phyloP scores from a whole-genome alignment of 2,329 filamentous ascomycete species.

The Penicillium vulpinum region DNA sequence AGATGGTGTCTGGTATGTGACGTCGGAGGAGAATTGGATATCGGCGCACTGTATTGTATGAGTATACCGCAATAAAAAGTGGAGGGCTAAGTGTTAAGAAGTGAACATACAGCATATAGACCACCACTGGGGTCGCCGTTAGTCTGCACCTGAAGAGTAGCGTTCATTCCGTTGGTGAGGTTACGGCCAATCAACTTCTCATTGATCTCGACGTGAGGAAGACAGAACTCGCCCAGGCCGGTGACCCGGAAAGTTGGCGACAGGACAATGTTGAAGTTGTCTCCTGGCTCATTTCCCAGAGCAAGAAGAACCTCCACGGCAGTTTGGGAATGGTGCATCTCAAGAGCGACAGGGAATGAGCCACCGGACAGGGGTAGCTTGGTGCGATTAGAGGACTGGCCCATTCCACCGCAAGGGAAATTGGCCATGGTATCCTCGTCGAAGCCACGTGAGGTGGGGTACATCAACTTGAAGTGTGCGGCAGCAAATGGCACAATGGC shows the following conservation, averaged over 20 bases:
- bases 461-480: conserved; percentile 59
- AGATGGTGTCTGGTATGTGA: conserved; percentile 45
- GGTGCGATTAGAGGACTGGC: conserved; percentile 49
- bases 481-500: conserved; percentile 48
- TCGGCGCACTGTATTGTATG: conserved; percentile 63
- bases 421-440: conserved; percentile 48
- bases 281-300: conserved; percentile 53
- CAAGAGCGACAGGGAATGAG: conserved; percentile 52
- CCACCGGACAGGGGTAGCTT: conserved; percentile 49
- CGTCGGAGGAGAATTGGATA: conserved; percentile 62
- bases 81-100: conserved; percentile 2
- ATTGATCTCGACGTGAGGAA: conserved; percentile 55
- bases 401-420: conserved; percentile 55
- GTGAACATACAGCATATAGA: conserved; percentile 62
- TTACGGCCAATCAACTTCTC: conserved; percentile 41
- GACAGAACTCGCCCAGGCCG: conserved; percentile 65
- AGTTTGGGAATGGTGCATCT: conserved; percentile 54
- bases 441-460: conserved; percentile 53
- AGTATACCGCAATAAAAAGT: not conserved
- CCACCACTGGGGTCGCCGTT: conserved; percentile 59
- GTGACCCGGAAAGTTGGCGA: conserved; percentile 61
- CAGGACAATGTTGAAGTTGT: conserved; percentile 69
- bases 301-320: conserved; percentile 56
- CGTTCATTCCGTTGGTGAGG: conserved; percentile 61
- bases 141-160: conserved; percentile 69